phyloP scores from a whole-genome alignment of 768 basidiomycete genomes.

The Inosperma sp. region DNA sequence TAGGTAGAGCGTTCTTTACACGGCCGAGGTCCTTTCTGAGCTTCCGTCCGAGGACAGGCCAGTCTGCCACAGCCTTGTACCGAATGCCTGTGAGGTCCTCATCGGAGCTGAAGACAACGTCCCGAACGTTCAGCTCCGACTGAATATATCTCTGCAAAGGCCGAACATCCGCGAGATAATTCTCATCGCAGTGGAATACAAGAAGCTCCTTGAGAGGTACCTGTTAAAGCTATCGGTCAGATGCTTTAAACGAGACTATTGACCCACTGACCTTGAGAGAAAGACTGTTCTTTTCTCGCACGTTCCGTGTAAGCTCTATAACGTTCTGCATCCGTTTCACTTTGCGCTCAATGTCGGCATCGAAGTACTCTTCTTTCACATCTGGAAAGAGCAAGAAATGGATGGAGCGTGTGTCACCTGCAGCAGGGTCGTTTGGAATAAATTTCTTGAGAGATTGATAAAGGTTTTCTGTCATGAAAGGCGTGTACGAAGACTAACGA shows the following conservation, averaged over 20 bases:
- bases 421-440: constrained; percentile 69
- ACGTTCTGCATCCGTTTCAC: constrained; percentile 93
- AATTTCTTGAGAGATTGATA: constrained; percentile 87
- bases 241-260: not conserved
- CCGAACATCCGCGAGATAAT: constrained; percentile 82
- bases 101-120: constrained; percentile 84
- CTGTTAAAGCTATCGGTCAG: constrained; percentile 34
- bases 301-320: constrained; percentile 84
- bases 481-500: constrained; percentile 89
- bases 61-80: constrained; percentile 91
- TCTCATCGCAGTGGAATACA: constrained; percentile 84
- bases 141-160: constrained; percentile 84
- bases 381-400: constrained; percentile 95
- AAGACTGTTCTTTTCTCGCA: constrained; percentile 82
- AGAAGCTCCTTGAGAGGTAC: constrained; percentile 89
- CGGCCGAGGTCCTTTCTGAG: constrained; percentile 86
- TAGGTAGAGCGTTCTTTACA: constrained; percentile 83
- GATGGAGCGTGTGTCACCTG: constrained; percentile 82
- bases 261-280: constrained; percentile 73
- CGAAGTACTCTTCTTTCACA: constrained; percentile 92
- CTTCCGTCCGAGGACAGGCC: constrained; percentile 90
- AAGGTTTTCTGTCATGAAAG: constrained; percentile 94
- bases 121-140: constrained; percentile 93
- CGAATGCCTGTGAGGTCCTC: constrained; percentile 81
- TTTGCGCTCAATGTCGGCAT: constrained; percentile 88